Evolutionary conservation across 2,329 filamentous ascomycete genomes (phyloP).

Genomic region (Xylariaceae sp.): DNA sequence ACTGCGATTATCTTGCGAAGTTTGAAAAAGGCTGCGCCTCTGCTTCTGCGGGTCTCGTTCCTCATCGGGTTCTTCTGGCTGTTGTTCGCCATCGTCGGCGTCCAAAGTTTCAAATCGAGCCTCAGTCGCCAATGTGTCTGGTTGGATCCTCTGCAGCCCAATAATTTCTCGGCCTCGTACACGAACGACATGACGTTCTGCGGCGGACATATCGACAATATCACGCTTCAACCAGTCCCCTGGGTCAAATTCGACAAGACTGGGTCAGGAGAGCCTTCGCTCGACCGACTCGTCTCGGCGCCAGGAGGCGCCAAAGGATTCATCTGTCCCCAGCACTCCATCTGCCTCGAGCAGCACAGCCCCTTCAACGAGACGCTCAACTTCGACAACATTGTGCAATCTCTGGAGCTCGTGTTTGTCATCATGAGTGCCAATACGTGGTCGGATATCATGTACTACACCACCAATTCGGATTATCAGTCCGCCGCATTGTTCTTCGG

Average conservation of each 20-base stretch:
- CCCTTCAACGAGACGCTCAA: slow-evolving; percentile 82
- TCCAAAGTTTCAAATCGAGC: slow-evolving; percentile 92
- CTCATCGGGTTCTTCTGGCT: slow-evolving; percentile 97
- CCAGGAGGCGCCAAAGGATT: slow-evolving; percentile 68
- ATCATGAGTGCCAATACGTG: slow-evolving; percentile 99
- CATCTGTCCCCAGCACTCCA: slow-evolving; percentile 75
- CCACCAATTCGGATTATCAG: slow-evolving; percentile 86
- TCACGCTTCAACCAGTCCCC: slow-evolving; percentile 51
- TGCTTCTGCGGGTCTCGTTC: slow-evolving; percentile 89
- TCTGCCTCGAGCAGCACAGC: slow-evolving; percentile 73
- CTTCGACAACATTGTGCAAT: slow-evolving; percentile 92
- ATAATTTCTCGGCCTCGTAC: slow-evolving; percentile 50
- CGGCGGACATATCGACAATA: slow-evolving; percentile 68
- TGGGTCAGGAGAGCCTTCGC: slow-evolving; percentile 24
- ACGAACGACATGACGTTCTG: slow-evolving; percentile 71
- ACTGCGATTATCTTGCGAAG: slow-evolving; percentile 93
- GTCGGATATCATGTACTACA: slow-evolving; percentile 89
- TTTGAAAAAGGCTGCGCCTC: slow-evolving; percentile 88
- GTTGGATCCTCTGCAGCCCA: slow-evolving; percentile 58
- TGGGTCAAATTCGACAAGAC: slow-evolving; percentile 54
- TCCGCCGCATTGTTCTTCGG: slow-evolving; percentile 74
- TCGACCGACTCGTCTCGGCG: slow-evolving; percentile 46
- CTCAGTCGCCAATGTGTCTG: slow-evolving; percentile 72
- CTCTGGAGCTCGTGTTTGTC: slow-evolving; percentile 90
- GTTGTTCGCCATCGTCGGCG: slow-evolving; percentile 90